A percentile compares a stretch with the other conserved stretches of the same genome.
Conservation (phyloP, 139 green algal genomes). For the Trebouxia sp. region DNA sequence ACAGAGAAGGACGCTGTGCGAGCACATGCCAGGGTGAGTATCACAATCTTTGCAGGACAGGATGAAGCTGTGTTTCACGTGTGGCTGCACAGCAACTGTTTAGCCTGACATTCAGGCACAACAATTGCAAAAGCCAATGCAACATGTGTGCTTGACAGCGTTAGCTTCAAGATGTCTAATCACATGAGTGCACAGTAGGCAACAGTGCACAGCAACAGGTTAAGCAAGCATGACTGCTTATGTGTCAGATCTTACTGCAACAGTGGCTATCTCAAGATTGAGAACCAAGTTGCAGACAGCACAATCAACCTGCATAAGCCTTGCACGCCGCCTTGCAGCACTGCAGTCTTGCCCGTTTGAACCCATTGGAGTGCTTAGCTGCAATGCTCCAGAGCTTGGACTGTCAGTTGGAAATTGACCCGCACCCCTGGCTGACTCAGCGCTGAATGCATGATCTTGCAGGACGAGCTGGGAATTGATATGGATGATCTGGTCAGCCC, state of each 20-base stretch:
- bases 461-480: conserved; percentile 81
- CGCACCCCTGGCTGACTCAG: background rate
- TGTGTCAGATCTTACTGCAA: too few species aligned
- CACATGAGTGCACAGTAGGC: too few species aligned
- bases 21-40: conserved; percentile 74
- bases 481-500: conserved; percentile 86
- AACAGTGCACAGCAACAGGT: too few species aligned
- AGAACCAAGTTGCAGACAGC: background rate
- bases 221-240: too few species aligned
- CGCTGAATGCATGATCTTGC: background rate
- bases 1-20: conserved; percentile 80
- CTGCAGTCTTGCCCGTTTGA: background rate
- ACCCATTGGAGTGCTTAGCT: background rate
- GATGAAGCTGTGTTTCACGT: background rate
- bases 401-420: background rate
- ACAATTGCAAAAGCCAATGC: background rate
- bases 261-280: too few species aligned
- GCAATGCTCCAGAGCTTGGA: background rate
- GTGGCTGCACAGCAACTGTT: background rate
- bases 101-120: background rate
- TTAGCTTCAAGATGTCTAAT: too few species aligned
- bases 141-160: too few species aligned
- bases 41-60: background rate
- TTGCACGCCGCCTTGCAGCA: background rate
- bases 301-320: background rate